phyloP scores from a whole-genome alignment of 768 basidiomycete genomes.

The button mushroom (Agaricus bisporus) region DNA sequence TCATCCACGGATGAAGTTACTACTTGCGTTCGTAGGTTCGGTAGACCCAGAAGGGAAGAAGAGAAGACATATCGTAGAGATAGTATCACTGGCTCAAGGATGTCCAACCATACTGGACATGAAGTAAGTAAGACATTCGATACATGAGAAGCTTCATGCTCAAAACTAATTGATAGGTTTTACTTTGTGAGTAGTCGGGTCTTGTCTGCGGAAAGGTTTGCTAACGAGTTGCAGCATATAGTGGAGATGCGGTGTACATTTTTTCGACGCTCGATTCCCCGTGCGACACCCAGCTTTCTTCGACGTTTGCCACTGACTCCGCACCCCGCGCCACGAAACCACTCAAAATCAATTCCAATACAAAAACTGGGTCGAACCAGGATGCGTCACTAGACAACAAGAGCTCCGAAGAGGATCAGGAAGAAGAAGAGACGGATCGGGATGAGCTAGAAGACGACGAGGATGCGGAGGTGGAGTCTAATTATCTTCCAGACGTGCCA shows the following conservation, averaged over 20 bases:
- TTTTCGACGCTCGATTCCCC: conserved; percentile 70
- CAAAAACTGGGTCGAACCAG: conserved; percentile 12
- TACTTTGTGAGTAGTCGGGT: conserved; percentile 44
- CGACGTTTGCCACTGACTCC: conserved; percentile 20
- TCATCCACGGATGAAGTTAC: conserved; percentile 43
- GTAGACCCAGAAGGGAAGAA: conserved; percentile 29
- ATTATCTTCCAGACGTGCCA: conserved; percentile 32
- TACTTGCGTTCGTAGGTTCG: conserved; percentile 80
- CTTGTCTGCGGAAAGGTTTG: neutral
- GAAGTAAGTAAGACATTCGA: conserved; percentile 41
- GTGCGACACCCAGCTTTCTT: conserved; percentile 16
- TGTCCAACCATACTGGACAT: conserved; percentile 66
- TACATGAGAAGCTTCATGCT: neutral
- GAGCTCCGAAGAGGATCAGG: conserved; percentile 18
- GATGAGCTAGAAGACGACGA: conserved; percentile 27
- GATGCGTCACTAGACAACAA: conserved; percentile 22
- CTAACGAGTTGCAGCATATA: conserved; percentile 50
- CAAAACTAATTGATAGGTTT: conserved; percentile 35
- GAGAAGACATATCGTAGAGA: conserved; percentile 32
- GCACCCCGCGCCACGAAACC: conserved; percentile 21
- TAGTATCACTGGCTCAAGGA: conserved; percentile 74
- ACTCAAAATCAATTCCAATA: conserved; percentile 12
- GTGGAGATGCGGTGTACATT: conserved; percentile 64
- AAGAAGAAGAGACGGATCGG: conserved; percentile 22
- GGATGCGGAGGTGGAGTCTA: conserved; percentile 16